phyloP scores from a whole-genome alignment of 257 asterid species.

The Solanum commersonii region DNA sequence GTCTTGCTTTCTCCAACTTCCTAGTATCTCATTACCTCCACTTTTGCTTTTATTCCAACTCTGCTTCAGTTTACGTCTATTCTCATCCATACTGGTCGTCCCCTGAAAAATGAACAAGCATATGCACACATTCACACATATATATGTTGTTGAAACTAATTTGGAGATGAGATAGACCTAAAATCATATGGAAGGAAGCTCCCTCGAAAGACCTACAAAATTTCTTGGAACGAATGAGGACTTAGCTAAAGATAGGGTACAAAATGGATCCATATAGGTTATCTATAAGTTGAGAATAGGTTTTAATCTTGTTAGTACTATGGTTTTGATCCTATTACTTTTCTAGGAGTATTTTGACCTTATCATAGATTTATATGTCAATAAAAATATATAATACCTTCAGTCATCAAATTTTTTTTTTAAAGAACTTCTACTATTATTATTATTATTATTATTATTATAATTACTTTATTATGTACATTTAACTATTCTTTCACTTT shows the following conservation, averaged over 20 bases:
- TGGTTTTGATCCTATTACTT: background rate
- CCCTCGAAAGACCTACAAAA: background rate
- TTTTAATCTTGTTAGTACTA: background rate
- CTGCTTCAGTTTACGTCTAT: background rate
- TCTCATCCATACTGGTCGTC: background rate
- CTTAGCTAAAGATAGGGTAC: background rate
- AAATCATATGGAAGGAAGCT: background rate
- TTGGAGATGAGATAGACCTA: background rate
- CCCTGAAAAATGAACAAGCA: background rate
- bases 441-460: background rate
- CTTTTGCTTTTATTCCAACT: background rate
- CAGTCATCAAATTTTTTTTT: too few species aligned
- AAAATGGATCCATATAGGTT: background rate
- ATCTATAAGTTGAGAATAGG: background rate
- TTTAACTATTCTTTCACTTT: background rate
- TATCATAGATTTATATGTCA: background rate
- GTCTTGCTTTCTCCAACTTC: background rate
- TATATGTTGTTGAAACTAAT: background rate
- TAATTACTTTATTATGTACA: background rate
- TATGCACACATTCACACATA: background rate
- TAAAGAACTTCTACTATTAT: background rate
- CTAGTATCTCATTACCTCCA: background rate
- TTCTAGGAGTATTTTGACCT: background rate
- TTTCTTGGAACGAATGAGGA: background rate
- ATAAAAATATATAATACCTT: background rate